Evolutionary conservation across 2,329 filamentous ascomycete species (phyloP).

Genomic region (Nakataea oryzae): DNA sequence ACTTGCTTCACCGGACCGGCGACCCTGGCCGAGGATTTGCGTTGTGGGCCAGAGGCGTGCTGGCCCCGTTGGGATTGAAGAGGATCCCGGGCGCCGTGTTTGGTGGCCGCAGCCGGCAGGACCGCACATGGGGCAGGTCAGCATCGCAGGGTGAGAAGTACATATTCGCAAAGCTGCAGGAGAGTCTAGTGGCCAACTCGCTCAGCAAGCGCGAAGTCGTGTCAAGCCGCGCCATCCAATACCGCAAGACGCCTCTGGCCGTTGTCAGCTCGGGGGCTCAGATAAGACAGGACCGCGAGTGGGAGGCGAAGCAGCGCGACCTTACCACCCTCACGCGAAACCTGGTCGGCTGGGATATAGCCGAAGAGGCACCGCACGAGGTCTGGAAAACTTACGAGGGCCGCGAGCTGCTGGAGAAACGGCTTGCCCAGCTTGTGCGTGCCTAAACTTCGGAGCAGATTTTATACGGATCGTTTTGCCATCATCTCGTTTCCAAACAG

Average conservation of each 20-base stretch:
- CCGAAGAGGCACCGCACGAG: conserved; percentile 73
- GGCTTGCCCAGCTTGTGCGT: conserved; percentile 57
- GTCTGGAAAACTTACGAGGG: conserved; percentile 74
- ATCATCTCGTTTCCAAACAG: background rate
- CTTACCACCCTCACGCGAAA: conserved; percentile 71
- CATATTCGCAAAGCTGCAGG: conserved; percentile 86
- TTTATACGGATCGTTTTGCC: background rate
- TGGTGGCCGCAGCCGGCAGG: conserved; percentile 66
- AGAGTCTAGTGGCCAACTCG: conserved; percentile 77
- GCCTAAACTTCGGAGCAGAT: conserved; percentile 6
- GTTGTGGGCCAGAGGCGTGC: conserved; percentile 75
- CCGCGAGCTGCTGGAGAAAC: conserved; percentile 65
- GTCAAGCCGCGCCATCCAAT: conserved; percentile 71
- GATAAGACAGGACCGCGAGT: conserved; percentile 54
- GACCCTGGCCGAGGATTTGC: conserved; percentile 64
- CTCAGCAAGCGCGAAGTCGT: conserved; percentile 76
- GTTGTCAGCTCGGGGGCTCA: conserved; percentile 74
- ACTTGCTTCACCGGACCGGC: conserved; percentile 61
- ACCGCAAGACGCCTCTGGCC: conserved; percentile 61
- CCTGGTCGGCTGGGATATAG: conserved; percentile 74
- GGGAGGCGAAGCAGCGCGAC: conserved; percentile 80
- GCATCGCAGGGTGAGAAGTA: conserved; percentile 73
- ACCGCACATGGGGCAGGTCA: conserved; percentile 73
- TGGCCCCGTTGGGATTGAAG: conserved; percentile 80
- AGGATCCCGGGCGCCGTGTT: conserved; percentile 73